Evolutionary conservation across 1,284 basidiomycete genomes (phyloP).

Genomic region (Violaceomyces palustris): DNA sequence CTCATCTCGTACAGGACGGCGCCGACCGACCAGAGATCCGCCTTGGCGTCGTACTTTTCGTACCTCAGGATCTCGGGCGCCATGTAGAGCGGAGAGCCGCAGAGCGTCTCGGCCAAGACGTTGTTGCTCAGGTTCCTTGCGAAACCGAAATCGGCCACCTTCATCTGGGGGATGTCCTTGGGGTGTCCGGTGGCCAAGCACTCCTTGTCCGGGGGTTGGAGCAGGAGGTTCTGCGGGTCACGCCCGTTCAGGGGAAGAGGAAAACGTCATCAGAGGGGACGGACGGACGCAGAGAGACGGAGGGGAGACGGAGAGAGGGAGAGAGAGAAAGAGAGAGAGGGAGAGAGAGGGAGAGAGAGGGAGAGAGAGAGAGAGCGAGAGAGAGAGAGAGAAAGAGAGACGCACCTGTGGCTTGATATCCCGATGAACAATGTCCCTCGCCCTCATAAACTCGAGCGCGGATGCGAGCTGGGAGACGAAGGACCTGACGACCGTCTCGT

Average conservation of each 20-base stretch:
- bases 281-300: not conserved
- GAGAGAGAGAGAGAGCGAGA: no score
- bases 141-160: constrained; percentile 88
- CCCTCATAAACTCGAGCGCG: constrained; percentile 85
- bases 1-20: constrained; percentile 95
- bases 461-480: constrained; percentile 92
- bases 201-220: constrained; percentile 73
- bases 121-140: constrained; percentile 84
- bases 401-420: constrained; percentile 86
- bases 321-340: no score
- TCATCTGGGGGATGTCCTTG: constrained; percentile 59
- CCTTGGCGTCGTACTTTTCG: constrained; percentile 96
- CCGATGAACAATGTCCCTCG: constrained; percentile 84
- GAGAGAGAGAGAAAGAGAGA: no score
- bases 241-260: not conserved
- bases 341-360: no score
- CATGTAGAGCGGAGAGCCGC: constrained; percentile 98
- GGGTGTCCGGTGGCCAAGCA: constrained; percentile 82
- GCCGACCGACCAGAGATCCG: constrained; percentile 95
- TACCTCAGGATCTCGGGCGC: constrained; percentile 95
- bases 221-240: constrained; percentile 68
- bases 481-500: constrained; percentile 83
- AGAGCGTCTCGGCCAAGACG: constrained; percentile 93
- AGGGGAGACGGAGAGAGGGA: no score
- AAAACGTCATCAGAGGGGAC: not conserved